phyloP scores from a whole-genome alignment of 108 stramenopile genomes.

The Chaetoceros tenuissimus region DNA sequence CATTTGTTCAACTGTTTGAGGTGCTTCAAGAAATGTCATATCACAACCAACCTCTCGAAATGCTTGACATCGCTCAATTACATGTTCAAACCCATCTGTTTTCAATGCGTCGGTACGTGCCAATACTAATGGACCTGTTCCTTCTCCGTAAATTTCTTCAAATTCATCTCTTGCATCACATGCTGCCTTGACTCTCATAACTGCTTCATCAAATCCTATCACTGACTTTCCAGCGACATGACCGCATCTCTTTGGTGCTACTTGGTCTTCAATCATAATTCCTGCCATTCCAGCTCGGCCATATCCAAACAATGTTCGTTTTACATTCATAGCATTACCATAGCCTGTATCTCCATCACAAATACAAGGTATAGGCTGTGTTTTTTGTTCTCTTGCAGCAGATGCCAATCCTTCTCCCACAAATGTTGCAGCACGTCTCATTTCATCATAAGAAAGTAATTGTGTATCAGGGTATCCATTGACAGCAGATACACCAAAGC shows the following conservation, averaged over 20 bases:
- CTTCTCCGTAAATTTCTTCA: conserved; percentile 58
- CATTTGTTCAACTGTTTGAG: conserved; percentile 80
- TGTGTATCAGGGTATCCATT: conserved; percentile 91
- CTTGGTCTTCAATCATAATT: conserved; percentile 97
- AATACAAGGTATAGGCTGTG: conserved; percentile 84
- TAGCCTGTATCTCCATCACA: conserved; percentile 97
- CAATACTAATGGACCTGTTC: conserved; percentile 75
- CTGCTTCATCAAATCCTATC: conserved; percentile 80
- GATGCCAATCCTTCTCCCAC: conserved; percentile 79
- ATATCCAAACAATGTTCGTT: conserved; percentile 82
- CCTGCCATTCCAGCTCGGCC: conserved; percentile 90
- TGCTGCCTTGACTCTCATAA: conserved; percentile 83
- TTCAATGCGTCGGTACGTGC: conserved; percentile 91
- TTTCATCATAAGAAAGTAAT: conserved; percentile 80
- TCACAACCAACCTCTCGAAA: conserved; percentile 91
- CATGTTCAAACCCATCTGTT: conserved; percentile 88
- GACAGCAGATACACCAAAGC: conserved; percentile 89
- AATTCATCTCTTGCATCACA: conserved; percentile 91
- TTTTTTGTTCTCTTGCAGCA: conserved; percentile 55
- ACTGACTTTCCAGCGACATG: conserved; percentile 93
- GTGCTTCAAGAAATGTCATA: conserved; percentile 92
- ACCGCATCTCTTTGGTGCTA: conserved; percentile 90
- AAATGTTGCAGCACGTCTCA: conserved; percentile 56
- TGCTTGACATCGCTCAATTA: conserved; percentile 81
- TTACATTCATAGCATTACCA: conserved; percentile 91